A percentile compares a stretch with the other conserved stretches of the same genome.
Conservation (phyloP, 306 rosid genomes). For the Phaseolus lunatus region DNA sequence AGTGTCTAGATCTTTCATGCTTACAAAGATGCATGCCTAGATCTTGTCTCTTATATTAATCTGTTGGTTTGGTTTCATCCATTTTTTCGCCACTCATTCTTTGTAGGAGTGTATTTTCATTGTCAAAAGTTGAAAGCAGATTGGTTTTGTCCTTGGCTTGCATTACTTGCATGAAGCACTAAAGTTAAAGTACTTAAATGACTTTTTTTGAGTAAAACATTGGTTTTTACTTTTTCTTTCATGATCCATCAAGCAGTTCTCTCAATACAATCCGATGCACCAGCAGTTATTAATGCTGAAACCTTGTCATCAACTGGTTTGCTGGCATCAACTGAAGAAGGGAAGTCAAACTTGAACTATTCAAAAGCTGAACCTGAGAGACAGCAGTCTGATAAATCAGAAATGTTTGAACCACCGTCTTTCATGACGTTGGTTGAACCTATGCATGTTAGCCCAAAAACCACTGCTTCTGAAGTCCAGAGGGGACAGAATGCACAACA, state of each 20-base stretch:
- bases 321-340: slow-evolving; percentile 45
- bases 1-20: neutral
- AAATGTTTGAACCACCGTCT: slow-evolving; percentile 78
- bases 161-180: slow-evolving; percentile 22
- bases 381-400: slow-evolving; percentile 60
- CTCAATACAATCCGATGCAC: slow-evolving; percentile 75
- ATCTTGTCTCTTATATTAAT: neutral
- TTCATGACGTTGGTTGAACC: slow-evolving; percentile 84
- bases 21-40: neutral
- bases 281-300: slow-evolving; percentile 57
- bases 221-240: slow-evolving; percentile 35
- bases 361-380: slow-evolving; percentile 46
- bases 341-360: slow-evolving; percentile 45
- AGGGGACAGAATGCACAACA: slow-evolving; percentile 50
- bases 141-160: neutral
- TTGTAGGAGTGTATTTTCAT: neutral
- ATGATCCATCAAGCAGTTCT: slow-evolving; percentile 63
- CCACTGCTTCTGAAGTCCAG: slow-evolving; percentile 50
- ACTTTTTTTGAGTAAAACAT: neutral
- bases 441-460: slow-evolving; percentile 46
- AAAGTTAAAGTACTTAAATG: slow-evolving; percentile 6
- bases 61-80: slow-evolving; percentile 3
- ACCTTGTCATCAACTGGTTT: slow-evolving; percentile 41
- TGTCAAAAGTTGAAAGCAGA: neutral
- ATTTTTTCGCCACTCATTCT: neutral